These are phyloP conservation scores for Eimeria acervulina DNA, from an alignment of 169 alveolate species.

Conservation along the genomic window DNA sequence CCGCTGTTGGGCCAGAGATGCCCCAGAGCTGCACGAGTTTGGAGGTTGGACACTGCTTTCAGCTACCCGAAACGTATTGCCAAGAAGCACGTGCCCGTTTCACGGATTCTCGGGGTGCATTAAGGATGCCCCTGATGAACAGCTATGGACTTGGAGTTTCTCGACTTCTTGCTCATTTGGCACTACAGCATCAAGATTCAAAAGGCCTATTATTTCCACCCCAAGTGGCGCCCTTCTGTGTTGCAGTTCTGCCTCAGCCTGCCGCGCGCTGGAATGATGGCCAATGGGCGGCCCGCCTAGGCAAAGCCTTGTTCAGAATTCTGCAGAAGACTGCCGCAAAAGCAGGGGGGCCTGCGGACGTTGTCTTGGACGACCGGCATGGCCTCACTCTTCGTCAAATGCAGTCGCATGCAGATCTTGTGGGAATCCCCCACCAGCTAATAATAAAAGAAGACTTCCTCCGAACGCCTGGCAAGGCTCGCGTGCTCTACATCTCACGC, in stretches of 20 bases:
- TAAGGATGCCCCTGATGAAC: constrained; percentile 27
- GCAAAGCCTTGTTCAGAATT: constrained; percentile 22
- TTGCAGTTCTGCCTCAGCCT: constrained; percentile 51
- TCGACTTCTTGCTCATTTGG: constrained; percentile 64
- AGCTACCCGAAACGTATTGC: constrained; percentile 54
- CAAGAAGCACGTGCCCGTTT: constrained; percentile 54
- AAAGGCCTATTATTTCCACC: constrained; percentile 58
- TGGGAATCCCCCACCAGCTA: constrained; percentile 67
- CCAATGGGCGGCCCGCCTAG: constrained; percentile 38
- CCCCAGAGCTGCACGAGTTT: neutral
- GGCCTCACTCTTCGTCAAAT: constrained; percentile 70
- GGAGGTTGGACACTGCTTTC: constrained; percentile 77
- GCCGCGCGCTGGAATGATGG: constrained; percentile 62
- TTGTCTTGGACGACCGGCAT: constrained; percentile 51
- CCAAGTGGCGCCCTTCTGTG: constrained; percentile 71
- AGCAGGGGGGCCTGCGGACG: constrained; percentile 69
- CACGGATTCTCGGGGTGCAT: constrained; percentile 57
- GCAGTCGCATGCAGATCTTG: constrained; percentile 72
- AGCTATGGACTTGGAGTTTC: constrained; percentile 69
- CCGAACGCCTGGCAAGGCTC: constrained; percentile 21
- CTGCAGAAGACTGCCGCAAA: constrained; percentile 33
- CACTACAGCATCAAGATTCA: constrained; percentile 40
- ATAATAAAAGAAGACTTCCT: constrained; percentile 35
- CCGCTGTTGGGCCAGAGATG: neutral
- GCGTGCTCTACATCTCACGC: constrained; percentile 71